These are phyloP conservation scores for Aspergillus leporis DNA, from an alignment of 495 filamentous ascomycete genomes.

Conservation along the genomic window DNA sequence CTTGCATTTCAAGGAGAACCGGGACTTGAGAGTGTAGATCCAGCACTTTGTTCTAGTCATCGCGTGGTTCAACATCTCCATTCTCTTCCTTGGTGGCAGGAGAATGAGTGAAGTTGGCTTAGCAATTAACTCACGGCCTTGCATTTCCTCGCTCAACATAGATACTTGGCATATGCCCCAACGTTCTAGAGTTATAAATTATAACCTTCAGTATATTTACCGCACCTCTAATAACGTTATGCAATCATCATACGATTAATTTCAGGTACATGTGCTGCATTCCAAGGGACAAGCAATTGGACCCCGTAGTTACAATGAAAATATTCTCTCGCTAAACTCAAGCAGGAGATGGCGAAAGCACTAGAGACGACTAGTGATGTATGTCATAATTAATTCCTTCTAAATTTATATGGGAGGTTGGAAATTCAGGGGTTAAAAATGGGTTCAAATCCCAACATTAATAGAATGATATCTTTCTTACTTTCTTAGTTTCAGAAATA, in stretches of 20 bases:
- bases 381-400: slow-evolving; percentile 19
- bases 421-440: not conserved
- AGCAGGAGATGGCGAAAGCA: not conserved
- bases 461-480: no score
- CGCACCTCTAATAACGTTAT: slow-evolving; percentile 7
- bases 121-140: not conserved
- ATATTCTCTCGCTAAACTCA: not conserved
- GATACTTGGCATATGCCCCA: slow-evolving; percentile 10
- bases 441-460: no score
- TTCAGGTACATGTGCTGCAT: not conserved
- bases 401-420: not conserved
- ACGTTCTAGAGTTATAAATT: not conserved
- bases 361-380: slow-evolving; percentile 20
- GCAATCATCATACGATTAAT: slow-evolving; percentile 15
- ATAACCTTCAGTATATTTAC: not conserved
- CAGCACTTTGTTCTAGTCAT: slow-evolving; percentile 64
- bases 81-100: slow-evolving; percentile 40
- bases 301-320: slow-evolving; percentile 1
- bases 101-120: slow-evolving; percentile 10
- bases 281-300: slow-evolving; percentile 5
- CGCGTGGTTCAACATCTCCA: slow-evolving; percentile 44
- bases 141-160: not conserved
- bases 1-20: slow-evolving; percentile 67
- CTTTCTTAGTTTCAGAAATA: no score
- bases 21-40: slow-evolving; percentile 63